phyloP scores from a whole-genome alignment of 1,284 basidiomycete genomes.

The Leucoagaricus sp. region DNA sequence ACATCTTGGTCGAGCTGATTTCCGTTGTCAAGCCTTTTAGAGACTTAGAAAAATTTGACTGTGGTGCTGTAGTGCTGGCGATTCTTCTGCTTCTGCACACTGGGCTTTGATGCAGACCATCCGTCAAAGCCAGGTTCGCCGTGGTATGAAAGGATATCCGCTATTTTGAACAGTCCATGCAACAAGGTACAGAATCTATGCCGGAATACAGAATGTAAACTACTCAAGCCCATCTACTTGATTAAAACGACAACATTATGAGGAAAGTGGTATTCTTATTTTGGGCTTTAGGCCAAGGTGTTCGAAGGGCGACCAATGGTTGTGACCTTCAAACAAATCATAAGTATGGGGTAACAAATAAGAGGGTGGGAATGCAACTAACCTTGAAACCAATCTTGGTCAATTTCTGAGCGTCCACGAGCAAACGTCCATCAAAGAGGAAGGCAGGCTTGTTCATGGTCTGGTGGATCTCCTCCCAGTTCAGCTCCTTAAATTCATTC shows the following conservation, averaged over 20 bases:
- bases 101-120: neutral
- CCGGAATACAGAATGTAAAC: neutral
- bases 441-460: constrained; percentile 97
- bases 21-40: no score
- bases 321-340: constrained; percentile 33
- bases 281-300: neutral
- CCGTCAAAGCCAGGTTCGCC: neutral
- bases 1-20: no score
- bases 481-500: constrained; percentile 93
- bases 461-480: constrained; percentile 87
- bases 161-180: neutral
- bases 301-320: constrained; percentile 43
- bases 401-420: constrained; percentile 82
- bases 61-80: no score
- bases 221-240: constrained; percentile 1
- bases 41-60: neutral
- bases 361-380: constrained; percentile 23
- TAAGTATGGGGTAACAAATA: neutral
- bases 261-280: neutral
- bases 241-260: neutral
- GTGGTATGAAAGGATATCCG: neutral
- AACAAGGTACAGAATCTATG: constrained; percentile 9
- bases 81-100: constrained; percentile 11
- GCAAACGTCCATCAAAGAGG: constrained; percentile 89
- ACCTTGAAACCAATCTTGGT: constrained; percentile 94